These are phyloP conservation scores for Tetrahymena borealis DNA, from an alignment of 73 alveolate species.

Conservation along the genomic window DNA sequence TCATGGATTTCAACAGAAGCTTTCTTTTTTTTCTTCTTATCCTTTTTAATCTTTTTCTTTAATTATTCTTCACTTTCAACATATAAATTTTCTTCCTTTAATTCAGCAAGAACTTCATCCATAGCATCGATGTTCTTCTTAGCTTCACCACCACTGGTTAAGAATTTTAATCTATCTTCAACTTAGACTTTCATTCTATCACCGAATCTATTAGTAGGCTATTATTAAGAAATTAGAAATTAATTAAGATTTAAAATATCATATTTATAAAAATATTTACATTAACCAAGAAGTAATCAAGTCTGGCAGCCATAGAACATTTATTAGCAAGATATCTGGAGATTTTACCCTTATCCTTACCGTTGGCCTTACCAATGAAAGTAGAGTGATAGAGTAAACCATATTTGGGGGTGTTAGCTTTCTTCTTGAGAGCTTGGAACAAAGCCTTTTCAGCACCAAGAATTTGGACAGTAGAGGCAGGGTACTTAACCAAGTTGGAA, in stretches of 20 bases:
- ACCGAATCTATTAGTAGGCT: constrained; percentile 46
- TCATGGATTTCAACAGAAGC: neutral
- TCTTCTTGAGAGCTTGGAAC: constrained; percentile 92
- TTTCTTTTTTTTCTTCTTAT: constrained; percentile 17
- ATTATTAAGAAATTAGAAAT: neutral
- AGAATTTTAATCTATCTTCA: constrained; percentile 44
- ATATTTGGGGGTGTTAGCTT: constrained; percentile 99
- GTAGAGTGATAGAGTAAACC: constrained; percentile 99
- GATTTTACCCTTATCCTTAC: constrained; percentile 96
- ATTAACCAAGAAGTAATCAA: constrained; percentile 54
- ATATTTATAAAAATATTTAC: neutral
- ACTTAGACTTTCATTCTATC: constrained; percentile 24
- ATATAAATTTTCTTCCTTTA: constrained; percentile 28
- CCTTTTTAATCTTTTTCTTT: constrained; percentile 14
- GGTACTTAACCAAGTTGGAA: constrained; percentile 96
- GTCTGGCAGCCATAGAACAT: constrained; percentile 97
- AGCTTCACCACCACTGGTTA: constrained; percentile 36
- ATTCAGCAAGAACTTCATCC: constrained; percentile 47
- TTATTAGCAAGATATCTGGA: constrained; percentile 99
- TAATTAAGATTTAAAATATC: neutral
- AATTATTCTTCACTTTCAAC: constrained; percentile 17
- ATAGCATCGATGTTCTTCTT: constrained; percentile 30
- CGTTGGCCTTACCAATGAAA: constrained; percentile 97
- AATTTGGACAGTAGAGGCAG: constrained; percentile 98
- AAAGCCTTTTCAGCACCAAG: constrained; percentile 99